Conservation (phyloP, 164 flowering plant genomes). For the Tetracentron sinense region DNA sequence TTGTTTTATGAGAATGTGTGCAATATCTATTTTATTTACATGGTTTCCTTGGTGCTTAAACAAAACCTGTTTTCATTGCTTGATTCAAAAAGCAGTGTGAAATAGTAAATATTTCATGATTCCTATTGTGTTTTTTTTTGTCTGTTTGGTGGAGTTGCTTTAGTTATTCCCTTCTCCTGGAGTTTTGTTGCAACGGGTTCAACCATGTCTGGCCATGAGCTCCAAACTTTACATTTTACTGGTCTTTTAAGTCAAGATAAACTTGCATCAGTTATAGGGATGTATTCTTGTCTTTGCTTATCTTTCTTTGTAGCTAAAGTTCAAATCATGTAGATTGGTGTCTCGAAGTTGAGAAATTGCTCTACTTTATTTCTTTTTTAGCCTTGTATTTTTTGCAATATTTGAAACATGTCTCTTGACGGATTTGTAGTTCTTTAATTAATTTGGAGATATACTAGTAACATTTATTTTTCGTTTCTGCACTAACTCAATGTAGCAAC, state of each 20-base stretch:
- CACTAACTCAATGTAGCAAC: too few relatives aligned
- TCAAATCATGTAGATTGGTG: neutral
- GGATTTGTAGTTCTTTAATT: too few relatives aligned
- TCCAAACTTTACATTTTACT: neutral
- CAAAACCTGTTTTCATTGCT: neutral
- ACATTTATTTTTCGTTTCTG: too few relatives aligned
- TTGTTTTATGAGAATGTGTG: slow-evolving; percentile 15
- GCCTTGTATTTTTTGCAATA: too few relatives aligned
- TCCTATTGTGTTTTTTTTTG: neutral
- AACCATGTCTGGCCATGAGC: neutral
- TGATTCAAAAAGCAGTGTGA: neutral
- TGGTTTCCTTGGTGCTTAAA: neutral
- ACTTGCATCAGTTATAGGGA: neutral
- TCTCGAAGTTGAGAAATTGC: too few relatives aligned
- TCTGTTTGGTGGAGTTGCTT: neutral
- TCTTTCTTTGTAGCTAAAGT: neutral
- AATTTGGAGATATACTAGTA: neutral
- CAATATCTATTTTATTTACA: neutral
- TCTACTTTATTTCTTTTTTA: too few relatives aligned
- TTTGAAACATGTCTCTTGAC: too few relatives aligned
- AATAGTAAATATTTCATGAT: neutral
- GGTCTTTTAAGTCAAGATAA: neutral
- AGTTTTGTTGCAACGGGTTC: neutral
- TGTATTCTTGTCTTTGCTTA: neutral
- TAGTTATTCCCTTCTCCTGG: neutral